Evolutionary conservation across 371 early-diverging fungal species (phyloP), one percentile per base, ranked within the genome.

Genomic region (Entomophthora muscae): DNA sequence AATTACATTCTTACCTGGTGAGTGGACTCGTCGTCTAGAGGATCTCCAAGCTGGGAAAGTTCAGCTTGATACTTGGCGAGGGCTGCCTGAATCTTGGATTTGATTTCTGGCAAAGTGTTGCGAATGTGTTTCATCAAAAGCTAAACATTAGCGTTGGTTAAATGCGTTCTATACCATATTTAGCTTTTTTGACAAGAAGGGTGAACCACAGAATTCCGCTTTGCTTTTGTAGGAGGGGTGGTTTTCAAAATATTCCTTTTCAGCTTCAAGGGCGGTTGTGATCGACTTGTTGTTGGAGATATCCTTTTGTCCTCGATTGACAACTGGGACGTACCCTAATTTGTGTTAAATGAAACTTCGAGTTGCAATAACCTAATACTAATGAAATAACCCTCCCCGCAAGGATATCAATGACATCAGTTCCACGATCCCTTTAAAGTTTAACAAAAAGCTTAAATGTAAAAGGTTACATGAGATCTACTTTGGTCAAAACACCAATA

Each of bases 401-500:
- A 66, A 99, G 81, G 67, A 99, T 93, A 71, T 98, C 97, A 52
- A 98, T 89, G 21, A 98, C 95, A 74, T 99, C 97, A 3, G 99
- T 98, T n/a, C 99, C 99, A 66, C 84, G 82, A 75, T 99, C 99
- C 75, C 74, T 74, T 65, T 53, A 28, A 55, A 17, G n/a, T 57
- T 62, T 12, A 21, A n/a, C 12, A 21, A 10, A 13, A 13, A 62
- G 13, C 21, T 10, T 30, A 21, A 3, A 57, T 33, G 29, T 57
- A 29, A 10, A 60, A 32, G 27, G 71, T 52, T 71, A 74, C 98
- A 99, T 98, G 65, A 99, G 76, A 75, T 99, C 99, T 51, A 99
- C 83, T 74, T 99, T 99, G 63, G 99, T 99, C 69, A 99, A 75
- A 24, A 99, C 99, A 70, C 99, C 99, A 64, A 99, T 88, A 1